Conservation (phyloP, 495 filamentous ascomycete genomes). For the Penicillium antarcticum region DNA sequence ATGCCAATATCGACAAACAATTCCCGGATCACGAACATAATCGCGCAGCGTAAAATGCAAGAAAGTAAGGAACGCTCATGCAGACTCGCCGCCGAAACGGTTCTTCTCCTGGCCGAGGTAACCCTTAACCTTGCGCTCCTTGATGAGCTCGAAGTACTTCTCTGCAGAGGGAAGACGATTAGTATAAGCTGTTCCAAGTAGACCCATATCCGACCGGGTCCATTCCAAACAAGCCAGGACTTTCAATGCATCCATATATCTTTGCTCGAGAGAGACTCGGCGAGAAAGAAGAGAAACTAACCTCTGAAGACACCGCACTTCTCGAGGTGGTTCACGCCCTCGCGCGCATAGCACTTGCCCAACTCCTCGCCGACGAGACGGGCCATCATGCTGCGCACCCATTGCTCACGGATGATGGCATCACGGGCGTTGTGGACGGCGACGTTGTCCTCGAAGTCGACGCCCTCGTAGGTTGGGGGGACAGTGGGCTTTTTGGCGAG, state of each 20-base stretch:
- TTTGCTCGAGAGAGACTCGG: background rate
- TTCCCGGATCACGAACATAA: background rate
- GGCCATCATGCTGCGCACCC: conserved; percentile 97
- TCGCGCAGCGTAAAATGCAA: conserved; percentile 1
- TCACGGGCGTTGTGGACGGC: conserved; percentile 92
- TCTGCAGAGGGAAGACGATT: conserved; percentile 49
- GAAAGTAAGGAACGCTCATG: background rate
- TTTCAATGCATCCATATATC: too few species aligned
- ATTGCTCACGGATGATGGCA: conserved; percentile 91
- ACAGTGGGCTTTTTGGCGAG: conserved; percentile 93
- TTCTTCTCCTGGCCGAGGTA: conserved; percentile 93
- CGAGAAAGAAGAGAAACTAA: conserved; percentile 33
- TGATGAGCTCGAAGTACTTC: conserved; percentile 87
- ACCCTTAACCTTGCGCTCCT: conserved; percentile 78
- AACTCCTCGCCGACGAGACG: conserved; percentile 89
- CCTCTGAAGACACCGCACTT: conserved; percentile 92
- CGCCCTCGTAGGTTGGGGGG: conserved; percentile 90
- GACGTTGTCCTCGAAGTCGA: conserved; percentile 91
- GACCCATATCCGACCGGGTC: background rate
- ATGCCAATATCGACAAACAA: background rate
- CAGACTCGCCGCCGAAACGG: conserved; percentile 46
- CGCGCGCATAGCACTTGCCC: conserved; percentile 89
- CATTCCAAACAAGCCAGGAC: background rate
- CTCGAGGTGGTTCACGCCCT: conserved; percentile 96
- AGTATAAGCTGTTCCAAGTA: background rate